These are phyloP conservation scores for Gossypium australe DNA, from an alignment of 345 rosid species.

Conservation along the genomic window DNA sequence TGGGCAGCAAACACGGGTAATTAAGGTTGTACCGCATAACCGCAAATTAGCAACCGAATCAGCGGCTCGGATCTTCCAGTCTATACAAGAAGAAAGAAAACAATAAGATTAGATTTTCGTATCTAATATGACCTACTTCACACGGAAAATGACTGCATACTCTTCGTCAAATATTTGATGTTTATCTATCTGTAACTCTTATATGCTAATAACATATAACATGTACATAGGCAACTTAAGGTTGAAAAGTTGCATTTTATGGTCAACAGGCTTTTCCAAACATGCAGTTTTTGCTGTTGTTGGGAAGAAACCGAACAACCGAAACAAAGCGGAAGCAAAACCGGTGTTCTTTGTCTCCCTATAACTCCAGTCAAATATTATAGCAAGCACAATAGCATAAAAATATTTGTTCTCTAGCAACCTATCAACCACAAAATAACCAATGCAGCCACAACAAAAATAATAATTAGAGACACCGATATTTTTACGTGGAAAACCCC, in stretches of 20 bases:
- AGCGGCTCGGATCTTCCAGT: conserved; percentile 55
- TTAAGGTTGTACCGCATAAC: conserved; percentile 58
- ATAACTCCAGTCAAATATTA: no score
- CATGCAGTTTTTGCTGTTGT: background rate
- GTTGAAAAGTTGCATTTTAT: background rate
- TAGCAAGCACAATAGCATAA: no score
- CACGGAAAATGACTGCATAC: background rate
- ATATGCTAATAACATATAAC: conserved; percentile 1
- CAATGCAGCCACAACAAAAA: no score
- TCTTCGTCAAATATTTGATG: background rate
- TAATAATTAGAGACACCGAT: no score
- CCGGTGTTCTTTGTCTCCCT: no score
- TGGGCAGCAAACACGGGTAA: conserved; percentile 36
- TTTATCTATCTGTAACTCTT: background rate
- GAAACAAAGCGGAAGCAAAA: no score
- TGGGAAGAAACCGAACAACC: no score
- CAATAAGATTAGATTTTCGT: conserved; percentile 27
- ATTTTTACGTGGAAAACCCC: no score
- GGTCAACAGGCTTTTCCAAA: background rate
- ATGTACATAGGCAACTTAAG: background rate
- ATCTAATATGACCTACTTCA: background rate
- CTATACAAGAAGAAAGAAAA: conserved; percentile 61
- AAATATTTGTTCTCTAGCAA: no score
- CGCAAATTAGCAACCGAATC: conserved; percentile 52
- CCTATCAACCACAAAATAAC: no score